Evolutionary conservation across 495 filamentous ascomycete genomes (phyloP).

Genomic region (Daldinia vernicosa): DNA sequence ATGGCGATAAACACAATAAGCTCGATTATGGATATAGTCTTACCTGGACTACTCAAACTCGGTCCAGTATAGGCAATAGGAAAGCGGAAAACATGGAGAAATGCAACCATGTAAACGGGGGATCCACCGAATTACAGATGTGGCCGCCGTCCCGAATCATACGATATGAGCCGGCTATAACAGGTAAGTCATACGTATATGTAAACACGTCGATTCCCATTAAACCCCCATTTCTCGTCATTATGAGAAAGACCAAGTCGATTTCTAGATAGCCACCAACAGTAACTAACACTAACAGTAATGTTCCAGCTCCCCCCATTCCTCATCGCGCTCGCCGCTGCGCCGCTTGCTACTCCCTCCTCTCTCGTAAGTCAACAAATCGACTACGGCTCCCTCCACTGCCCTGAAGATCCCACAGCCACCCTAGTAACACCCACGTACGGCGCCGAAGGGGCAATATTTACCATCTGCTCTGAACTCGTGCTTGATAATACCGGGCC

Average conservation of each 20-base stretch:
- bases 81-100: neutral
- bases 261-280: neutral
- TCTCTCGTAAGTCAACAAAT: slow-evolving; percentile 1
- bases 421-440: slow-evolving; percentile 43
- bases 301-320: neutral
- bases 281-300: neutral
- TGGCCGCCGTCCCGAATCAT: neutral
- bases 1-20: neutral
- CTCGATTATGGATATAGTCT: neutral
- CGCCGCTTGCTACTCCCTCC: neutral
- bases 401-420: slow-evolving; percentile 2
- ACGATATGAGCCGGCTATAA: neutral
- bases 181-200: neutral
- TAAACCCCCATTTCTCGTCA: neutral
- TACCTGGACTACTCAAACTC: neutral
- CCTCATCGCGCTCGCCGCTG: neutral
- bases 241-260: neutral
- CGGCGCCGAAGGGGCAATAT: slow-evolving; percentile 40
- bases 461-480: slow-evolving; percentile 42
- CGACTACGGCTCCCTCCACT: slow-evolving; percentile 28
- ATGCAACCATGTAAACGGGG: neutral
- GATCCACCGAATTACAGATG: neutral
- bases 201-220: neutral
- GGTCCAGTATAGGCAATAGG: too few relatives aligned
- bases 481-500: slow-evolving; percentile 29